A percentile compares a stretch with the other conserved stretches of the same genome.
Evolutionary conservation across 805 yeast species (phyloP).

Genomic region (Yarrowia osloensis): DNA sequence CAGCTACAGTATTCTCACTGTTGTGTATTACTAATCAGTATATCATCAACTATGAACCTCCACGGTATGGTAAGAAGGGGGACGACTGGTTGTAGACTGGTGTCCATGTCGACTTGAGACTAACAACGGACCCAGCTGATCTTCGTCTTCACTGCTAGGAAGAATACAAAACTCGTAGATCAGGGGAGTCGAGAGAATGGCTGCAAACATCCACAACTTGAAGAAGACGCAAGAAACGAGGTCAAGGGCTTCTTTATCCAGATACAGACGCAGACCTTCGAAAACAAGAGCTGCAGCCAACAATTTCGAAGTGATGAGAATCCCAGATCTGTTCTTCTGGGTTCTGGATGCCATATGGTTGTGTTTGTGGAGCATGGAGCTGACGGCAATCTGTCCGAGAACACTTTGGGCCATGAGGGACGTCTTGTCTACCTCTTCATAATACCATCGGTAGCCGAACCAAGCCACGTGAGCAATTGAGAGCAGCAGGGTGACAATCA

Average conservation of each 20-base stretch:
- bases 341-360: background rate
- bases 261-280: background rate
- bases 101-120: no score
- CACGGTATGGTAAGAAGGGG: background rate
- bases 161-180: background rate
- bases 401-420: background rate
- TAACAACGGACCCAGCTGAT: background rate
- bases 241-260: background rate
- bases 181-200: background rate
- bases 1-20: no score
- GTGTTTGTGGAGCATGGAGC: background rate
- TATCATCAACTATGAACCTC: background rate
- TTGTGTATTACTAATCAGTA: no score
- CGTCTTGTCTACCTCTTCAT: background rate
- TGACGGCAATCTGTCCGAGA: background rate
- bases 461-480: background rate
- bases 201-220: background rate
- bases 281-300: background rate
- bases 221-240: background rate
- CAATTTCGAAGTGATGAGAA: no score
- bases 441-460: background rate
- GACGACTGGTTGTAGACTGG: background rate
- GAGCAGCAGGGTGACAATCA: background rate
- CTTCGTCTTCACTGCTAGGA: background rate
- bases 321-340: background rate